These are phyloP conservation scores for Globisporangium mamillatum DNA, from an alignment of 352 stramenopile species.

Conservation along the genomic window DNA sequence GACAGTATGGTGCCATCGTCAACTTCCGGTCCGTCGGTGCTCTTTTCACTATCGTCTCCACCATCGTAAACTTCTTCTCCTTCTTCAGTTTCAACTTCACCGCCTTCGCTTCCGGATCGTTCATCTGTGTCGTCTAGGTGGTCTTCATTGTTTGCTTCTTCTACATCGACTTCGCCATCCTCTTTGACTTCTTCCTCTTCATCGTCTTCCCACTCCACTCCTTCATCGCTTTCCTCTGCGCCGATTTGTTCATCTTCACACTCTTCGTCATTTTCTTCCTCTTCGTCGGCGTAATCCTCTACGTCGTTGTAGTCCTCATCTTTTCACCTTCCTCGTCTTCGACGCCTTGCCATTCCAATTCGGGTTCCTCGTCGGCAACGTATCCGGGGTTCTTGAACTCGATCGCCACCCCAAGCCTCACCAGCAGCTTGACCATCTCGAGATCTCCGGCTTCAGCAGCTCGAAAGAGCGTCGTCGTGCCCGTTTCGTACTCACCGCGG, in stretches of 20 bases:
- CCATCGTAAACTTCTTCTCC: not conserved
- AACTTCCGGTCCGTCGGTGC: not conserved
- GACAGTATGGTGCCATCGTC: not conserved
- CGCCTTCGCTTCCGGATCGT: not conserved
- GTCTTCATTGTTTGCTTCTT: too few relatives aligned
- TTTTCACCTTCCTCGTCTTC: too few relatives aligned
- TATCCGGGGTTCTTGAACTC: too few relatives aligned
- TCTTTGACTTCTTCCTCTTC: not conserved
- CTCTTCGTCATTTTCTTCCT: not conserved
- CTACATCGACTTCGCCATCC: not conserved
- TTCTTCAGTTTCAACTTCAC: not conserved
- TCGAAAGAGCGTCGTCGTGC: not conserved
- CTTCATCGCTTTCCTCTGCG: too few relatives aligned
- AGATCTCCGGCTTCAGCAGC: not conserved
- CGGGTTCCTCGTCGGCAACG: too few relatives aligned
- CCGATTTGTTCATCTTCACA: too few relatives aligned
- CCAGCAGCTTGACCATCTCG: conserved; percentile 4
- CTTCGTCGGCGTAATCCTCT: not conserved
- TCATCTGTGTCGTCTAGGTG: too few relatives aligned
- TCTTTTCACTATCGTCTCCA: not conserved
- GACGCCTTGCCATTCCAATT: too few relatives aligned
- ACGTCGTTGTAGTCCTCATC: too few relatives aligned
- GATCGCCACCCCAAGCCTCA: not conserved
- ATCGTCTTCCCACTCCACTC: not conserved
- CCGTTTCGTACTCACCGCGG: not conserved